Base-by-base conservation (phyloP, 345 rosid species). In the Gossypium rotundifolium region DNA sequence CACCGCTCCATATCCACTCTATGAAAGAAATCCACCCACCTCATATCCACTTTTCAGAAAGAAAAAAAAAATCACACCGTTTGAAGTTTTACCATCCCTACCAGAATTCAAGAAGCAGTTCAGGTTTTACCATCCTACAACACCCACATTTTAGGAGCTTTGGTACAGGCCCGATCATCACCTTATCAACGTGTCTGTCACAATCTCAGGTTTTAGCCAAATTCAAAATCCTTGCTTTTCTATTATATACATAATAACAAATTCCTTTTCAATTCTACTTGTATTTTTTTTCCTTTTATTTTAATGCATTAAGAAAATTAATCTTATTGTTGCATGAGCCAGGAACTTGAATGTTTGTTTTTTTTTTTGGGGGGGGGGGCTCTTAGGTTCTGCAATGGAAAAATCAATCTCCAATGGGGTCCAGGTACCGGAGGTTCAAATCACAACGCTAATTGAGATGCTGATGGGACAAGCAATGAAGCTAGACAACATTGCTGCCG, bases 381-480 rank as follows among this genome's bases (percentile, higher is more conserved):
- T 17, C 17, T 40, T 8, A 85, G 88, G 87, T 72, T 81, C 75
- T 4, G 78, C 81, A 7, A 83, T 83, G 17, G 88, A 87, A 11
- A 80, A 85, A 69, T 83, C 86, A 0, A 78, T 84, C 48, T 73
- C 86, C 23, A 74, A 74, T 1, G 83, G 89, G 33, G 53, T 49
- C 0, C 84, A 87, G 64, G 89, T 81, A 53, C 76, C 86, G 6
- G 91, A 89, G 62, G 80, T 85, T 60, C 89, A 87, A 18, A 84
- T 86, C 70, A 83, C 91, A 25, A 87, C 89, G n/a, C 71, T 86
- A 65, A 78, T 69, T 1, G 93, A 87, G 84, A 84, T 89, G 87
- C 85, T 83, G 2, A 87, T 89, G 87, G 78, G 87, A 75, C 91
- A 84, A 74, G 91, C 89, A 8, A 44, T 86, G 60, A 87, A 83